Conservation (phyloP, 495 filamentous ascomycete genomes). For the Thozetella sp. region DNA sequence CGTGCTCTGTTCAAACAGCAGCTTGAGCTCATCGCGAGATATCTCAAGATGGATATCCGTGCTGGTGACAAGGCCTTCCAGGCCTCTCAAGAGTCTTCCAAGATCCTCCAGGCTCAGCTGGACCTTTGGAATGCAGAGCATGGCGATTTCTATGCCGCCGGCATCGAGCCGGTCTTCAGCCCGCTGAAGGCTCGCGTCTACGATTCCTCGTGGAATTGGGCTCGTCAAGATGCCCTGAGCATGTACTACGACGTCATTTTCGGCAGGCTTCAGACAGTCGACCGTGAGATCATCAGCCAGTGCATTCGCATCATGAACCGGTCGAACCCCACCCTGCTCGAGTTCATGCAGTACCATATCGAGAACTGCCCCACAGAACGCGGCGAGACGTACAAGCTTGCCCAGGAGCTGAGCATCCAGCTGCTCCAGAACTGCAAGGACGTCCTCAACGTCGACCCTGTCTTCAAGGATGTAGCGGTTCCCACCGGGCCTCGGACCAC, state of each 20-base stretch:
- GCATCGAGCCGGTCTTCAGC: conserved; percentile 94
- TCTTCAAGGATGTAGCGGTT: conserved; percentile 92
- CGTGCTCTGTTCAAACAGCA: conserved; percentile 95
- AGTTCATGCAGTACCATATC: conserved; percentile 99
- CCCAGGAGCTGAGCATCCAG: conserved; percentile 92
- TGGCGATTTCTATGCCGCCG: conserved; percentile 91
- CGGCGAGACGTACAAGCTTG: conserved; percentile 95
- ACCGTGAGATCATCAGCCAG: conserved; percentile 96
- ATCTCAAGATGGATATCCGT: conserved; percentile 94
- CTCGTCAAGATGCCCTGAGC: conserved; percentile 90
- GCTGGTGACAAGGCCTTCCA: conserved; percentile 93
- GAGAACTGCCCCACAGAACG: conserved; percentile 97
- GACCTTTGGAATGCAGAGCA: conserved; percentile 96
- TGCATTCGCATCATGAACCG: conserved; percentile 99
- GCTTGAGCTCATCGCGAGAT: conserved; percentile 89
- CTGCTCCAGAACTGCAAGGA: conserved; percentile 98
- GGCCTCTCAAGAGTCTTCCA: conserved; percentile 78
- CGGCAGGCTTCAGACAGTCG: conserved; percentile 86
- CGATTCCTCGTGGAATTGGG: conserved; percentile 99
- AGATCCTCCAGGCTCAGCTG: conserved; percentile 85
- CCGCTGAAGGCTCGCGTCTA: conserved; percentile 92
- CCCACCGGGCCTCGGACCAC: conserved; percentile 91
- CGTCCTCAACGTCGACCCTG: conserved; percentile 76
- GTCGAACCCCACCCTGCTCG: conserved; percentile 89
- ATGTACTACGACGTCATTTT: conserved; percentile 99